Base-by-base conservation (phyloP, 2,329 filamentous ascomycete genomes). In the Cordyceps cateniannulata region DNA sequence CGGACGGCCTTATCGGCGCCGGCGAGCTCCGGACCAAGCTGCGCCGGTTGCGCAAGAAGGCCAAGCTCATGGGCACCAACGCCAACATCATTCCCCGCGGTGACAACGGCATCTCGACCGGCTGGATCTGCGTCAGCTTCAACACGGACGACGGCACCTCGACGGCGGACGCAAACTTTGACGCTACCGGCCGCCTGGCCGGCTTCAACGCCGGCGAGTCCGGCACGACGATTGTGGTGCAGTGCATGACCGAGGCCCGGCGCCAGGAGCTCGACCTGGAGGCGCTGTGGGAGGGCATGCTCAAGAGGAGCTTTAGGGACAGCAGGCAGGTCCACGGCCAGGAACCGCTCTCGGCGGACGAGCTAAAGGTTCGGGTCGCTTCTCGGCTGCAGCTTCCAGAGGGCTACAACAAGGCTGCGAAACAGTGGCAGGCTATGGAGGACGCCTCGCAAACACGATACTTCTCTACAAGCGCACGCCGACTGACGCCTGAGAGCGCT, bases 81-180 rank as follows among this genome's bases (percentile, higher is more conserved):
- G 84, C 85, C 0, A 85, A 86, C n/a, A 80, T 83, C 51, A 79
- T 84, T 6, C 84, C 84, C 12, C 82, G 82, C 52, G 77, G 82
- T 1, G 93, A 96, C 67, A 91, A 97, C 69, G 93, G 93, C 2
- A 90, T 96, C 57, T 87, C 89, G 14, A 97, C 93, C 1, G 93
- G 92, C 10, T 99, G 95, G 95, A 89, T 99, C 22, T 99, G 95
- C 73, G 90, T 98, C 63, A 96, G 96, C 70, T 83, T 95, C 10
- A 91, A 90, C 5, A 84, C 83, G 18, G 81, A 91, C 1, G 84
- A 88, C 48, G 81, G 83, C 24, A 77, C 80, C n/a, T 68, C 71
- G 18, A 69, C 71, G 9, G 79, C 84, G 63, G 70, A 74, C 16
- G 71, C 75, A 12, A 73, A 77, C 27, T 70, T 80, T 42, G 77